These are phyloP conservation scores for Gastrodia elata DNA, from an alignment of 106 monocot species.

Conservation along the genomic window DNA sequence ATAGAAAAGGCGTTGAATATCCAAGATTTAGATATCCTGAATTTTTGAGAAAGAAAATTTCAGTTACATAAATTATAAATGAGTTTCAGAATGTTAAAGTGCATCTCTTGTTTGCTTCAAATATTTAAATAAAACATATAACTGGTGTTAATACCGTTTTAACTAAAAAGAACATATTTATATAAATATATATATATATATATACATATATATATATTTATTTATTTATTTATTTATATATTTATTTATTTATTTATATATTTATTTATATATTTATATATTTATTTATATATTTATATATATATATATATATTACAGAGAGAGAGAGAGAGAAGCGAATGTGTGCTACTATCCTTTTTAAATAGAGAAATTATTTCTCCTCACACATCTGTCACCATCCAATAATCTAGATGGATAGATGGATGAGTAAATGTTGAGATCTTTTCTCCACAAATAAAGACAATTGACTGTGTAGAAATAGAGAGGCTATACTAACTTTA, in stretches of 20 bases:
- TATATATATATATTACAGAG: too few species aligned
- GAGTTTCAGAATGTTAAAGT: neutral
- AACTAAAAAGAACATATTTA: neutral
- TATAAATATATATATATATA: neutral
- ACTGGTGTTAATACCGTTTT: neutral
- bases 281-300: neutral
- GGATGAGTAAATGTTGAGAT: too few species aligned
- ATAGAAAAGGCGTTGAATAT: slow-evolving; percentile 94
- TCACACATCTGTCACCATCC: too few species aligned
- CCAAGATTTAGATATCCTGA: slow-evolving; percentile 91
- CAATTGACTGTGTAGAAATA: too few species aligned
- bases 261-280: neutral
- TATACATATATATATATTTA: too few species aligned
- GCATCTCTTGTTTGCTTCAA: neutral
- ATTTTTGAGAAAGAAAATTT: slow-evolving; percentile 7
- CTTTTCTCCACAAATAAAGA: too few species aligned
- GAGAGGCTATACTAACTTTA: too few species aligned
- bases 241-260: neutral
- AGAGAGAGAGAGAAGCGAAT: too few species aligned
- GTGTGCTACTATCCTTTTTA: too few species aligned
- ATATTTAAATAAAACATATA: neutral
- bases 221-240: neutral
- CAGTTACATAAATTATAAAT: neutral
- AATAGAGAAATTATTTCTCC: too few species aligned
- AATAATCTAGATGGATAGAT: too few species aligned